Evolutionary conservation across 805 yeast species (phyloP), one percentile per base, ranked within the genome.

Genomic region (Saturnispora kantuleensis): DNA sequence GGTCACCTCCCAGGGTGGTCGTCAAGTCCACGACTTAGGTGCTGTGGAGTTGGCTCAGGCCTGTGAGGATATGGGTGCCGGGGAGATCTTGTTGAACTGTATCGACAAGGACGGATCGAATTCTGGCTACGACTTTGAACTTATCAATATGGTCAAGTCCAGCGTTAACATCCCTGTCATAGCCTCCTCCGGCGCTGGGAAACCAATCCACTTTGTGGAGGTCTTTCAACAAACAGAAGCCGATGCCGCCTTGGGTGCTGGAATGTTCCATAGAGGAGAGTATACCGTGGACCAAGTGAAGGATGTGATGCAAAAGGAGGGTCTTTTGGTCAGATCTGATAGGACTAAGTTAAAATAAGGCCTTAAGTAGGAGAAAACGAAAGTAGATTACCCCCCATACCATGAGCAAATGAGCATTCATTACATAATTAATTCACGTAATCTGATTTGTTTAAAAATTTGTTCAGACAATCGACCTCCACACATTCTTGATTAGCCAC

Each of bases 221-320:
- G 99, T 86, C 2, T 93, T 93, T 58, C 71, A 69, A 38, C 70
- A 81, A 38, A 88, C 97, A 12, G 70, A 74, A 5, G 82, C 93
- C 1, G 98, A 93, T 66, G 99, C 99, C 36, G 97, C 98, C 13
- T 71, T 93, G 35, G 99, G 98, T 33, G 99, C 99, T 4, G 99
- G 99, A 37, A 83, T 93, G 81, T 93, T 93, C 71, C 99, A 93
- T 68, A 74, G 98, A 60, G 89, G 85, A 17, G 97, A 90, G 56
- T 93, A 83, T 64, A 79, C 86, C 10, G 97, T 93, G 13, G 72
- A 74, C 41, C 80, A 88, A 41, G 96, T 93, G 37, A 93, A 93
- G 64, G 60, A 72, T 28, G 79, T 73, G 52, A 71, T 90, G 59
- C 64, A 69, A 38, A 64, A 69, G 1, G 61, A 72, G 12, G 85